Conservation (phyloP, 2,329 filamentous ascomycete genomes). For the Microcyclospora pomicola region DNA sequence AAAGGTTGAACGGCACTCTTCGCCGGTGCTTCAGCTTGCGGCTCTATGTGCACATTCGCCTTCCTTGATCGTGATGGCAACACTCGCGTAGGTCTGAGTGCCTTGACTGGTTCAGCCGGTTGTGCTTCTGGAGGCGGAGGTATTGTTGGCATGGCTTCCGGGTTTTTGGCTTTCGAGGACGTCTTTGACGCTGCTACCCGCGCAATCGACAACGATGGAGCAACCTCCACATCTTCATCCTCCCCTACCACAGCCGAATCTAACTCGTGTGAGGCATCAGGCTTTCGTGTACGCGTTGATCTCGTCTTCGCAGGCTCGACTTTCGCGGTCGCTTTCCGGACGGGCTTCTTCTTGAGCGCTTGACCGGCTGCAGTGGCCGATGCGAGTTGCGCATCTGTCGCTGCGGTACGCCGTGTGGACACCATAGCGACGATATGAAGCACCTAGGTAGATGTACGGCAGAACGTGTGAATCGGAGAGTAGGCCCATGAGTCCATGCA, state of each 20-base stretch:
- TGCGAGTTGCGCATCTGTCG: slow-evolving; percentile 9
- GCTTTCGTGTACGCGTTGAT: background rate
- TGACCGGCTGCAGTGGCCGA: slow-evolving; percentile 5
- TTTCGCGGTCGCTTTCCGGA: slow-evolving; percentile 18
- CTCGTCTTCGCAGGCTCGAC: slow-evolving; percentile 3
- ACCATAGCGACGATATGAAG: slow-evolving; percentile 18
- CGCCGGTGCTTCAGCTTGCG: background rate
- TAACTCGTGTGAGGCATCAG: slow-evolving; percentile 2
- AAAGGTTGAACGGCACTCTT: no score
- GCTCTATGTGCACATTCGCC: background rate
- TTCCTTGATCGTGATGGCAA: slow-evolving; percentile 1
- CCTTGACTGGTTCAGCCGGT: no score
- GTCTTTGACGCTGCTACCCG: background rate
- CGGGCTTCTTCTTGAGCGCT: slow-evolving; percentile 21
- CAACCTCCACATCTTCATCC: background rate
- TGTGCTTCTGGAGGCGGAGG: no score
- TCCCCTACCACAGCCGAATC: slow-evolving; percentile 6
- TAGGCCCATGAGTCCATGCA: background rate
- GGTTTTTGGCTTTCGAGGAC: background rate
- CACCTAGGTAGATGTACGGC: background rate
- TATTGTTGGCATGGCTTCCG: no score
- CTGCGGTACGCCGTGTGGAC: slow-evolving; percentile 21
- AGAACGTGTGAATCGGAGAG: background rate
- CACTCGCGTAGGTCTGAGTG: slow-evolving; percentile 1
- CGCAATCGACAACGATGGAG: no score